Base-by-base conservation (phyloP, 2,329 filamentous ascomycete species). In the Chrysosporium queenslandicum region DNA sequence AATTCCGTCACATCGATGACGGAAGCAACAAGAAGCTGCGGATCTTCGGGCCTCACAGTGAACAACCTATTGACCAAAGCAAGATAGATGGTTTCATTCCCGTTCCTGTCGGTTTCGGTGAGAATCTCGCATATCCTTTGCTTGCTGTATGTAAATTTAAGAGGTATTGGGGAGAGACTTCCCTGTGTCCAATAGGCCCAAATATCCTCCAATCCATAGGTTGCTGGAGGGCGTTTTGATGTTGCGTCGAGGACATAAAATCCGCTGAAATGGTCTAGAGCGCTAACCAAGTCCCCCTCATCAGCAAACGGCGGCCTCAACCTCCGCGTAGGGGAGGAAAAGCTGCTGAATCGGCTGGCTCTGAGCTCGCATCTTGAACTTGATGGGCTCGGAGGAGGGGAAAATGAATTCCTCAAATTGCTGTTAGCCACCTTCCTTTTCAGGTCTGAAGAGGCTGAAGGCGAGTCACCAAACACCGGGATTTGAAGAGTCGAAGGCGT, bases 1-100 rank as follows among this genome's bases (percentile, higher is more conserved):
- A 64, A 62, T 39, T 60, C 52, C 9, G 61, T 64, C 25, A 64
- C 58, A 50, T 65, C 60, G 41, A 64, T 53, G 45, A 62, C 39
- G n/a, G 59, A 58, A 14, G 56, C 61, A 11, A 64, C 51, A 45
- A 63, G 52, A 52, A 61, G 60, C 11, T 56, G 43, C 36, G 53
- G 55, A 37, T 58, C 53, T 16, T 59, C 60, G 32, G 53, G 59
- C 40, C 51, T 57, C 14, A 60, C 56, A 39, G 58, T 56, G 40
- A 58, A 40, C 12, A 45, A 11, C 3, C 12, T 62, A 52, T 20
- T 61, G 57, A n/a, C 52, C 58, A 39, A 61, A 59, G 32, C 62
- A 57, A 55, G 42, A 45, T 45, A 30, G 27, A 45, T 45, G n/a
- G n/a, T 32, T 58, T 62, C 6, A 55, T 57, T 29, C 55, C 42